phyloP scores from a whole-genome alignment of 768 basidiomycete species.

The Lactarius deliciosus region DNA sequence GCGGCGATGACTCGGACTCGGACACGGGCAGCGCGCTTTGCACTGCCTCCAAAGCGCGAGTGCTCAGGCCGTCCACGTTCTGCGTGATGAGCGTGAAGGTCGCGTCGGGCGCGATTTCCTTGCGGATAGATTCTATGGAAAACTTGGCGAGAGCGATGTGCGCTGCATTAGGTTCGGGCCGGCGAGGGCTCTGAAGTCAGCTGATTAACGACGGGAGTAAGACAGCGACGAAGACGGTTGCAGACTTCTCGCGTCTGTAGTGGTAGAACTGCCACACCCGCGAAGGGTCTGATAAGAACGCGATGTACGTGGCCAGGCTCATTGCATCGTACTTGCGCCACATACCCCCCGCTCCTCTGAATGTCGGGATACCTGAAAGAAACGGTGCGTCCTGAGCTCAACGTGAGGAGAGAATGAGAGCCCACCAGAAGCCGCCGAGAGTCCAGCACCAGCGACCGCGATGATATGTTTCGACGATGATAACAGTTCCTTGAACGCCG shows the following conservation, averaged over 20 bases:
- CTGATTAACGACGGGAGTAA: neutral
- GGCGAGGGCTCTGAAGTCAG: slow-evolving; percentile 9
- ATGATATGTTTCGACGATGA: slow-evolving; percentile 39
- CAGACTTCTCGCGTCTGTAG: slow-evolving; percentile 24
- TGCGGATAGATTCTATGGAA: slow-evolving; percentile 41
- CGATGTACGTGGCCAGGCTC: slow-evolving; percentile 8
- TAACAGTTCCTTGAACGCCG: slow-evolving; percentile 17
- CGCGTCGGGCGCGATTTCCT: slow-evolving; percentile 42
- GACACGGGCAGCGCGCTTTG: neutral
- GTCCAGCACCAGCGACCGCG: slow-evolving; percentile 54
- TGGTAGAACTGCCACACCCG: slow-evolving; percentile 27
- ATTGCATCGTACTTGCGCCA: slow-evolving; percentile 24
- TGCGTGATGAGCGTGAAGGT: slow-evolving; percentile 57
- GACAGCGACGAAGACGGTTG: neutral
- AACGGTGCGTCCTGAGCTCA: slow-evolving; percentile 23
- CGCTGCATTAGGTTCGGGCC: slow-evolving; percentile 52
- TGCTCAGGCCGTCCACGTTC: slow-evolving; percentile 59
- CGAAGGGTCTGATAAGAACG: slow-evolving; percentile 21
- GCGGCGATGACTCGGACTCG: neutral
- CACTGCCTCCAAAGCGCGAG: slow-evolving; percentile 39
- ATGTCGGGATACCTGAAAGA: slow-evolving; percentile 38
- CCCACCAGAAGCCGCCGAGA: slow-evolving; percentile 63
- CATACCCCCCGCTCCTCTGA: slow-evolving; percentile 22
- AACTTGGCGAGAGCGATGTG: slow-evolving; percentile 52
- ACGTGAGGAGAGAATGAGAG: neutral